Conservation (phyloP, 73 alveolate species). For the Paramecium biaurelia region DNA sequence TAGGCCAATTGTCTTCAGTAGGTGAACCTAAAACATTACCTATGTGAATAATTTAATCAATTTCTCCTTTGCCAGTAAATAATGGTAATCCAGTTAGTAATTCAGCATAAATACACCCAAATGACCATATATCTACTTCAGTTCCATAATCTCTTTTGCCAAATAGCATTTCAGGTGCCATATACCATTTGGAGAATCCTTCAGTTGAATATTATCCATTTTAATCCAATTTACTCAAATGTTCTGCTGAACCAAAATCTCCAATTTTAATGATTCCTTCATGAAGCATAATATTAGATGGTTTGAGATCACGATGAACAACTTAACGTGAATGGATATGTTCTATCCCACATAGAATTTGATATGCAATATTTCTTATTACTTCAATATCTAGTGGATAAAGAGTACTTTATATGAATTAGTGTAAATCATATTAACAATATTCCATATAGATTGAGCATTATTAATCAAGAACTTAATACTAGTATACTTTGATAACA, state of each 20-base stretch:
- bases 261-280: slow-evolving; percentile 48
- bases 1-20: slow-evolving; percentile 59
- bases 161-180: slow-evolving; percentile 85
- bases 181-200: slow-evolving; percentile 61
- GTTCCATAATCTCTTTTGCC: slow-evolving; percentile 73
- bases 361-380: slow-evolving; percentile 2
- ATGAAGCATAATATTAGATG: slow-evolving; percentile 55
- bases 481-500: neutral
- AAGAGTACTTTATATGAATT: neutral
- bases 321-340: slow-evolving; percentile 41
- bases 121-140: slow-evolving; percentile 75
- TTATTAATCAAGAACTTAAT: neutral
- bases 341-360: slow-evolving; percentile 52
- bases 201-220: neutral
- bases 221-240: neutral
- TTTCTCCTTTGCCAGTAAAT: slow-evolving; percentile 52
- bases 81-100: neutral
- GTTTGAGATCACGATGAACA: slow-evolving; percentile 65
- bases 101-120: slow-evolving; percentile 70
- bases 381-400: neutral
- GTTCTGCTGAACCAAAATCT: slow-evolving; percentile 49
- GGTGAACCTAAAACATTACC: slow-evolving; percentile 65
- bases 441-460: slow-evolving; percentile 29
- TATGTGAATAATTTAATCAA: neutral
- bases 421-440: slow-evolving; percentile 38